Percentiles rank a stretch among this genome's conserved stretches.
phyloP scores from a whole-genome alignment of 2,329 filamentous ascomycete genomes.

The Penicillium sp. region DNA sequence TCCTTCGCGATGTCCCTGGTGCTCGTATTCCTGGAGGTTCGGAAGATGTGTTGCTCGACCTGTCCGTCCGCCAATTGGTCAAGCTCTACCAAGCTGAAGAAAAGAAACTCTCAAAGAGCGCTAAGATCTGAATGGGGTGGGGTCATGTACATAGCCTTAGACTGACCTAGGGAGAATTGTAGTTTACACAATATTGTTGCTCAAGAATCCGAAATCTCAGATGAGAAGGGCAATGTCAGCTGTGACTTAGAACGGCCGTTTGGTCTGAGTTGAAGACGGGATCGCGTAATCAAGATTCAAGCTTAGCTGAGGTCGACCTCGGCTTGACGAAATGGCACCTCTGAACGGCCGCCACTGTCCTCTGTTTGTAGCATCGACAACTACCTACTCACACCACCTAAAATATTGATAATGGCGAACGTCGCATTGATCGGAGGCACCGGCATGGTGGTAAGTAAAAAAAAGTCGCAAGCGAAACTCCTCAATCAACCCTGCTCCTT shows the following conservation, averaged over 20 bases:
- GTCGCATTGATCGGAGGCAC: constrained; percentile 47
- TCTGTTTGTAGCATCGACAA: not conserved
- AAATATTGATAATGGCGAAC: constrained; percentile 36
- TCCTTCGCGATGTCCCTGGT: constrained; percentile 62
- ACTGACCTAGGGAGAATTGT: not conserved
- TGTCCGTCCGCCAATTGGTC: constrained; percentile 65
- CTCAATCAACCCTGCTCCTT: not conserved
- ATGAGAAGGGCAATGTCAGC: too few species aligned
- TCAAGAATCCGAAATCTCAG: too few species aligned
- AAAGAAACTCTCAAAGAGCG: constrained; percentile 28
- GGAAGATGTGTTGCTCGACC: constrained; percentile 69
- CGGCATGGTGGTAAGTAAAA: constrained; percentile 49
- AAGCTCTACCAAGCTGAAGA: constrained; percentile 56
- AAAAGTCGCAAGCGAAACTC: not conserved
- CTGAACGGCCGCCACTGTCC: not conserved
- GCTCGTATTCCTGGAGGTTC: constrained; percentile 63
- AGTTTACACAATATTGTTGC: too few species aligned
- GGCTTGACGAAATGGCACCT: not conserved
- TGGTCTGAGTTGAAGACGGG: not conserved
- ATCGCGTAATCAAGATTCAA: not conserved
- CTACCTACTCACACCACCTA: not conserved
- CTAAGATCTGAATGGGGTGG: constrained; percentile 29
- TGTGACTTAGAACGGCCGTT: too few species aligned
- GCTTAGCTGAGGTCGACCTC: not conserved
- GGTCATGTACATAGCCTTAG: not conserved